Conservation (phyloP, 2,329 filamentous ascomycete genomes). For the Phyllosticta citriasiana region DNA sequence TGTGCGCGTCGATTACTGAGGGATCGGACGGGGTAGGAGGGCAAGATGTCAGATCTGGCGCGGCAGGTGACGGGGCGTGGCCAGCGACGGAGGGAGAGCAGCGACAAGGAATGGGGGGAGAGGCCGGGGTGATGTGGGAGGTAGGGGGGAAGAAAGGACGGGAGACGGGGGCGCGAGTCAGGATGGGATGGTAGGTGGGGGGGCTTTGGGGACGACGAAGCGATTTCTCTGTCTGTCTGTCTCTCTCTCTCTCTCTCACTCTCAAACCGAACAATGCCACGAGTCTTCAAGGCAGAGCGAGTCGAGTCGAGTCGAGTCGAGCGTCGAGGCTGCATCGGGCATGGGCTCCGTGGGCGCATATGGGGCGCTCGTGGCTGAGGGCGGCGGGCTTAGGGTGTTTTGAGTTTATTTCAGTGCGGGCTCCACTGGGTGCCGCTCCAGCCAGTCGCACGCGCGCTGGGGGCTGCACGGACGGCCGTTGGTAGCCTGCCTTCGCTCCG, state of each 20-base stretch:
- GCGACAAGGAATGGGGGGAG: not conserved
- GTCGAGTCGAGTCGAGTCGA: too few species aligned
- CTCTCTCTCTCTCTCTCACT: too few species aligned
- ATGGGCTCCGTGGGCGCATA: constrained; percentile 5
- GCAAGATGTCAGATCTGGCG: not conserved
- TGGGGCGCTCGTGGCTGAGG: constrained; percentile 9
- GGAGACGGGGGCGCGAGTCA: not conserved
- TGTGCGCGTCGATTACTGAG: constrained; percentile 8
- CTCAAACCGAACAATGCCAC: too few species aligned
- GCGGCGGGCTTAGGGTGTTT: constrained; percentile 13
- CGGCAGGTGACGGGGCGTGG: not conserved
- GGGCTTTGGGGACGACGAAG: not conserved
- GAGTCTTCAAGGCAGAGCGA: too few species aligned
- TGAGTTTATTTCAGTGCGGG: constrained; percentile 13
- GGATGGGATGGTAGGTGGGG: too few species aligned
- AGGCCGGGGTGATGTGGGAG: not conserved
- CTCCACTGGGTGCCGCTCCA: constrained; percentile 1
- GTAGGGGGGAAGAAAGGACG: not conserved
- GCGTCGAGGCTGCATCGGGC: not conserved
- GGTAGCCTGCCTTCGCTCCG: constrained; percentile 15
- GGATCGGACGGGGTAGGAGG: constrained; percentile 1
- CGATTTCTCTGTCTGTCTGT: too few species aligned
- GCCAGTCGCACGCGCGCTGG: constrained; percentile 3
- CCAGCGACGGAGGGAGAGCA: not conserved
- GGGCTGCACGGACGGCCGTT: constrained; percentile 21